phyloP scores from a whole-genome alignment of 371 early-diverging fungal species.

The Circinella umbellata region DNA sequence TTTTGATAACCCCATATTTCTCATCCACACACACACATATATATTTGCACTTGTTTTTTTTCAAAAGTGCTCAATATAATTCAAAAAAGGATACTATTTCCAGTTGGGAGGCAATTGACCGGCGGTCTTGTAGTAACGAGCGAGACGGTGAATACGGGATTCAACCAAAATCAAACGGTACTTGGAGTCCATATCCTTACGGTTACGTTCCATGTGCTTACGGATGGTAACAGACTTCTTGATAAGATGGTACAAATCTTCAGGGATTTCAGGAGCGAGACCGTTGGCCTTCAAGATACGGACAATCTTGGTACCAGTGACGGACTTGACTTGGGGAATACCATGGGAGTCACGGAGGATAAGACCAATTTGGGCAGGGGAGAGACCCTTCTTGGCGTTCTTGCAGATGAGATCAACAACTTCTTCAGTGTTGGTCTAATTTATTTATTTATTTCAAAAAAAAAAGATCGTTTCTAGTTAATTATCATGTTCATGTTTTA shows the following conservation, averaged over 20 bases:
- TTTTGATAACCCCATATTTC: not conserved
- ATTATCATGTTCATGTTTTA: not conserved
- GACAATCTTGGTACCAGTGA: conserved; percentile 97
- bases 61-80: not conserved
- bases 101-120: conserved; percentile 98
- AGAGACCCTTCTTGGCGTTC: conserved; percentile 99
- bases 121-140: conserved; percentile 99
- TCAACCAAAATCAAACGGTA: conserved; percentile 99
- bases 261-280: conserved; percentile 98
- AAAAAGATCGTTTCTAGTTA: too few relatives aligned
- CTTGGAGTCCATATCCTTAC: conserved; percentile 99
- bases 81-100: conserved; percentile 84
- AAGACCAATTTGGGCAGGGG: conserved; percentile 99
- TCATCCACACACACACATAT: conserved; percentile 6
- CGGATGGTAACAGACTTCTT: conserved; percentile 99
- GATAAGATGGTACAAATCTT: conserved; percentile 99
- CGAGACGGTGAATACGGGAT: conserved; percentile 99
- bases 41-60: not conserved
- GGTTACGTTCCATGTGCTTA: conserved; percentile 99
- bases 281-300: conserved; percentile 92
- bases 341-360: conserved; percentile 98
- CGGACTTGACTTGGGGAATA: conserved; percentile 94
- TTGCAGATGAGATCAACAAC: conserved; percentile 98
- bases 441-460: not conserved
- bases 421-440: conserved; percentile 88